phyloP scores from a whole-genome alignment of 1,284 basidiomycete genomes.

The Crepidotus sp. region DNA sequence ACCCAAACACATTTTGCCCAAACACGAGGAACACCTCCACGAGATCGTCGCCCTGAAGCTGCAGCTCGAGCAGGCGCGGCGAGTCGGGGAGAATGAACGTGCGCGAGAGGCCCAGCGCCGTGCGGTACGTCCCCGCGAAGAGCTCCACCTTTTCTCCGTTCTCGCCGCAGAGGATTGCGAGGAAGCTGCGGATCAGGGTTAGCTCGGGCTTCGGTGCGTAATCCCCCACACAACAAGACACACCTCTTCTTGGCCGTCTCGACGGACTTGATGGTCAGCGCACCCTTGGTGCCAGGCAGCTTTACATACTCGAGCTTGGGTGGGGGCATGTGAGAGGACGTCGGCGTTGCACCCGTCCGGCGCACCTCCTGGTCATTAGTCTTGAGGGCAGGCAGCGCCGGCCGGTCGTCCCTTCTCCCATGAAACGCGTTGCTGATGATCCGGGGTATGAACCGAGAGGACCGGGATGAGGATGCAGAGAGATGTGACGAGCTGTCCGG shows the following conservation, averaged over 20 bases:
- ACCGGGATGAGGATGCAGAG: constrained; percentile 29
- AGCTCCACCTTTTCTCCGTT: constrained; percentile 86
- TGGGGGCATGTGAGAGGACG: constrained; percentile 44
- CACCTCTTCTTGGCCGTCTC: constrained; percentile 83
- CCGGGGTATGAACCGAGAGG: constrained; percentile 60
- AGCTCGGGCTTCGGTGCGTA: neutral
- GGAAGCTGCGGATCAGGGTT: constrained; percentile 46
- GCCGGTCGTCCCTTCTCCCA: constrained; percentile 49
- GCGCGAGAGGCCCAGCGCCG: constrained; percentile 68
- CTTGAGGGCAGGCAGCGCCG: constrained; percentile 24
- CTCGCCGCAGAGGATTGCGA: constrained; percentile 85
- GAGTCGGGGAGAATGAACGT: constrained; percentile 87
- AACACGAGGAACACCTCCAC: constrained; percentile 85
- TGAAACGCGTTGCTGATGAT: constrained; percentile 59
- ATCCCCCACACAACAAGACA: constrained; percentile 17
- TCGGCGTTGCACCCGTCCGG: constrained; percentile 28
- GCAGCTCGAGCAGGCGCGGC: constrained; percentile 73
- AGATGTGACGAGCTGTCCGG: constrained; percentile 25
- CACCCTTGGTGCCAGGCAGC: constrained; percentile 81
- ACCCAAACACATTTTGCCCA: constrained; percentile 79
- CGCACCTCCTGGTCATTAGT: constrained; percentile 28
- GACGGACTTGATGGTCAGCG: constrained; percentile 72
- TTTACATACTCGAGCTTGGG: constrained; percentile 85
- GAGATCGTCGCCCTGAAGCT: constrained; percentile 84
- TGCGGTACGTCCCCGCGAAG: constrained; percentile 79